Percentiles rank a stretch among this genome's conserved stretches.
Conservation (phyloP, 345 rosid genomes). For the Eucalyptus curtisii region DNA sequence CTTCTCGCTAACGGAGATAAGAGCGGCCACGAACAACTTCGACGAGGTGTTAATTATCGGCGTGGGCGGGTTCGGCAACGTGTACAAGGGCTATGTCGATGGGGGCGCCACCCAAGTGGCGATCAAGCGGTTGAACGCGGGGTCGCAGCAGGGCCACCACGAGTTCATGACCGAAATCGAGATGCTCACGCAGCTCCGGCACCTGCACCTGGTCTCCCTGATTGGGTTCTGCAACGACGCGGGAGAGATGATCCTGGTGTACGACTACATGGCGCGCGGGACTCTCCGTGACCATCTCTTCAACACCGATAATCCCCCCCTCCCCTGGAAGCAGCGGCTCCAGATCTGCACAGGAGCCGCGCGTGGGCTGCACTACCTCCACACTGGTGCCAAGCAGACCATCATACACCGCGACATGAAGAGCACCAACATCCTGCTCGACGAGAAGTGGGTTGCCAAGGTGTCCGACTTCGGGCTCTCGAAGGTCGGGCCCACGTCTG, state of each 20-base stretch:
- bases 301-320: constrained; percentile 3
- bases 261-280: constrained; percentile 18
- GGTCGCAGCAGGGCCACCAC: constrained; percentile 37
- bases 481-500: not conserved
- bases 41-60: constrained; percentile 25
- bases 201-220: constrained; percentile 34
- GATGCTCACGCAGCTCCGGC: constrained; percentile 40
- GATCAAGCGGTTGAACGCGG: constrained; percentile 31
- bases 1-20: constrained; percentile 33
- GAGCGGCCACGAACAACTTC: constrained; percentile 30
- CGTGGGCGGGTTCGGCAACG: constrained; percentile 39
- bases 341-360: constrained; percentile 17
- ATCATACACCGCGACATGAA: constrained; percentile 19
- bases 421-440: constrained; percentile 5
- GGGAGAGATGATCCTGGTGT: constrained; percentile 37
- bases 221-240: constrained; percentile 38
- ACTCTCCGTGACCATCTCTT: constrained; percentile 12
- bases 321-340: constrained; percentile 11
- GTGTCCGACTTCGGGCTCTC: constrained; percentile 11
- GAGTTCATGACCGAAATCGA: constrained; percentile 43
- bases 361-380: constrained; percentile 16
- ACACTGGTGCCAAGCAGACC: constrained; percentile 1
- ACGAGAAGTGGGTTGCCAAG: constrained; percentile 8
- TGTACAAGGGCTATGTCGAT: constrained; percentile 32
- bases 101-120: constrained; percentile 33